Conservation (phyloP, 1,284 basidiomycete genomes). For the Pseudozyma pruni region DNA sequence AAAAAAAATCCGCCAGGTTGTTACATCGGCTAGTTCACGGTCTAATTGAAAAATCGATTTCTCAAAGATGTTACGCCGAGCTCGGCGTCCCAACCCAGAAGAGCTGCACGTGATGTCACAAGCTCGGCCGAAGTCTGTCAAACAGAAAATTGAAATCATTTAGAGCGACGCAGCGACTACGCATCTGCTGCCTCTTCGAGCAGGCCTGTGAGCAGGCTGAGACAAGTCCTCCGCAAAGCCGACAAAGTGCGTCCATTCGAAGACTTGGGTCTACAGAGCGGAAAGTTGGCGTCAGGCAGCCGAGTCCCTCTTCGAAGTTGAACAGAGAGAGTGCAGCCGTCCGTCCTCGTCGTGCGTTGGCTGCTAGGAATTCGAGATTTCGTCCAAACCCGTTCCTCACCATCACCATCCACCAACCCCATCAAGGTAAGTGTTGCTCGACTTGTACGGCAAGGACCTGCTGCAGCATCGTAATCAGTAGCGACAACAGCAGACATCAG, state of each 20-base stretch:
- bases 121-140: background rate
- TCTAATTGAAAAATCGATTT: no score
- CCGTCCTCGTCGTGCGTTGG: background rate
- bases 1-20: background rate
- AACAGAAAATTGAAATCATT: no score
- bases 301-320: background rate
- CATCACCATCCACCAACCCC: conserved; percentile 43
- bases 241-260: conserved; percentile 1
- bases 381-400: conserved; percentile 21
- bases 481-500: background rate
- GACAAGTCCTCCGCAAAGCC: no score
- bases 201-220: no score
- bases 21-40: no score
- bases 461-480: conserved; percentile 9
- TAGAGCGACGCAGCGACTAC: no score
- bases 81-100: no score
- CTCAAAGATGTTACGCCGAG: no score
- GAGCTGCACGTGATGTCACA: background rate
- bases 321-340: background rate
- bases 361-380: conserved; percentile 22
- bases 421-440: conserved; percentile 43
- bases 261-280: background rate
- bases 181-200: no score
- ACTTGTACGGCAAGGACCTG: conserved; percentile 18
- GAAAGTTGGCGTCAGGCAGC: background rate